Base-by-base conservation (phyloP, 192 early-diverging fungal species). In the Blastocladiella britannica region DNA sequence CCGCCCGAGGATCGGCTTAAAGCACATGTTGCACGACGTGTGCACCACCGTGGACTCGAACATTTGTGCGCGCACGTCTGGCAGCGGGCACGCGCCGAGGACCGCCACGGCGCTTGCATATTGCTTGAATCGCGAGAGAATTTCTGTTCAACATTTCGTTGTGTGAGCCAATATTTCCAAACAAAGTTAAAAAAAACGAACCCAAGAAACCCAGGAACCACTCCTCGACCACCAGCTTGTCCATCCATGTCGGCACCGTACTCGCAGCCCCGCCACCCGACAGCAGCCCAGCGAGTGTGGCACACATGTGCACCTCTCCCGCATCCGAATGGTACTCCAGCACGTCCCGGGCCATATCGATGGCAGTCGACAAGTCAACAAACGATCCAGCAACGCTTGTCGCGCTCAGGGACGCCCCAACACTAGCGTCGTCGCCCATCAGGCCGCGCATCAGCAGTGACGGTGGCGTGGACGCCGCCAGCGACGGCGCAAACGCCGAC, bases 121-220 rank as follows among this genome's bases (percentile, higher is more conserved):
- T 22, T 84, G 70, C 61, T 84, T 75, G 65, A 84, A 81, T 15
- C 83, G 65, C 8, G 75, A 76, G 2, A 89, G 68, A 12, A 89
- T 61, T 57, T 86, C 83, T 80, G 65, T 31, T 29, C 53, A 7
- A 30, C 37, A 1, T 18, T 9, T 26, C 24, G 20, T 43, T 29
- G 30, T 0, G 22, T 29, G 27, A 29, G 28, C 7, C 9, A 15
- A 23, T 22, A 26, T 1, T 30, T 30, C 12, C 23, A 28, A 2
- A 9, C 18, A 22, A 60, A n/a, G 7, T 18, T 0, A 29, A 5
- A 12, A 27, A 20, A 52, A 18, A 55, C 65, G 18, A 61, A 81
- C 80, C 82, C 51, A 88, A 74, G 63, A 88, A 87, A 3, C 77
- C 67, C 47, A 58, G 73, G 52, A 81, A 79, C 81, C 83, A 89